Percentiles rank a stretch among this genome's conserved stretches.
Evolutionary conservation across 2,329 filamentous ascomycete genomes (phyloP).

Genomic region (Aspergillus aculeatus): DNA sequence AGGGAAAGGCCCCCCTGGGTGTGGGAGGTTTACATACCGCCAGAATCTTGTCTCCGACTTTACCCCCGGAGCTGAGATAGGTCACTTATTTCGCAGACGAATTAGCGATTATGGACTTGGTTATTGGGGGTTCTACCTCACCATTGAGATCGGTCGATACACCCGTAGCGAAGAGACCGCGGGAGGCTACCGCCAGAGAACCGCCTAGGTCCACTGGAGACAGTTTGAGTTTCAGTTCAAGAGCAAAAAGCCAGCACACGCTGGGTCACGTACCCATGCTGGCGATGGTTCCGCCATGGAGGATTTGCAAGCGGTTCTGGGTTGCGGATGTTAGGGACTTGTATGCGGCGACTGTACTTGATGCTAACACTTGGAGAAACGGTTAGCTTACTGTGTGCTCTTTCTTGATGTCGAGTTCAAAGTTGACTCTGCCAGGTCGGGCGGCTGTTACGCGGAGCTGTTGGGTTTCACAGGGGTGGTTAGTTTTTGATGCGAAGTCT

Average conservation of each 20-base stretch:
- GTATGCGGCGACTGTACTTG: neutral
- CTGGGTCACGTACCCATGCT: slow-evolving; percentile 49
- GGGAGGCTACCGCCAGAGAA: slow-evolving; percentile 64
- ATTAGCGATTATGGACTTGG: too few relatives aligned
- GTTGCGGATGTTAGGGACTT: slow-evolving; percentile 4
- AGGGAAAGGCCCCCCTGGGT: too few relatives aligned
- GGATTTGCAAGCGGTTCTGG: slow-evolving; percentile 63
- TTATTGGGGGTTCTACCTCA: slow-evolving; percentile 25
- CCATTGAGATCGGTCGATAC: slow-evolving; percentile 66
- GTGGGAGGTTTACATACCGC: slow-evolving; percentile 41
- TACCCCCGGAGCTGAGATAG: slow-evolving; percentile 63
- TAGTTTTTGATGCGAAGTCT: slow-evolving; percentile 6
- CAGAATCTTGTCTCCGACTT: slow-evolving; percentile 59
- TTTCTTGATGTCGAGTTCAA: slow-evolving; percentile 64
- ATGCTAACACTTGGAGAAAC: neutral
- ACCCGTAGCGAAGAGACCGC: slow-evolving; percentile 64
- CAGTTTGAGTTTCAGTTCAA: neutral
- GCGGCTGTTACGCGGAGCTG: slow-evolving; percentile 63
- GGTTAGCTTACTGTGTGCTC: slow-evolving; percentile 58
- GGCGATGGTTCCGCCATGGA: slow-evolving; percentile 67
- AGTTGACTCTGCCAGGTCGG: slow-evolving; percentile 61
- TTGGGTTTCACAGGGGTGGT: neutral
- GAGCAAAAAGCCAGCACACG: neutral
- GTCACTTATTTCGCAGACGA: slow-evolving; percentile 36
- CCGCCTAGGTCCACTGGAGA: slow-evolving; percentile 62